phyloP scores from a whole-genome alignment of 176 grass and related monocot genomes.

The Stipa capillata region DNA sequence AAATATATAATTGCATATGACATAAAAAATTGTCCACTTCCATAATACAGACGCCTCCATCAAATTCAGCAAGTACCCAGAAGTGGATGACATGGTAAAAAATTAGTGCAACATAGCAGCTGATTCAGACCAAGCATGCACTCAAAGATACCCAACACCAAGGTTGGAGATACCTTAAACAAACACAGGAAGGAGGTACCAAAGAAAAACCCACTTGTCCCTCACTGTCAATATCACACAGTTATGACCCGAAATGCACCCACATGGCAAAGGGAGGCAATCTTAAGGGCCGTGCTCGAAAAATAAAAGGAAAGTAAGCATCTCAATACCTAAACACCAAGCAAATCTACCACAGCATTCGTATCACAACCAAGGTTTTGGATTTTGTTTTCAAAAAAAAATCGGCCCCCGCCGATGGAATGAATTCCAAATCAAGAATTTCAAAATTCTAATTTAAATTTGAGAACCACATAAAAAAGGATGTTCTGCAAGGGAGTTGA shows the following conservation, averaged over 20 bases:
- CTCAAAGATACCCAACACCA: not conserved
- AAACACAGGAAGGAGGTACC: constrained; percentile 26
- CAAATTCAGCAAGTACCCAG: not conserved
- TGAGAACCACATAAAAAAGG: too few relatives aligned
- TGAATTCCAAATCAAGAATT: too few relatives aligned
- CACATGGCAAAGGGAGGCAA: constrained; percentile 57
- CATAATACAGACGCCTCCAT: not conserved
- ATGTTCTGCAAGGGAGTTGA: too few relatives aligned
- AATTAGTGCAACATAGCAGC: constrained; percentile 11
- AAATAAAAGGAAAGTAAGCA: not conserved
- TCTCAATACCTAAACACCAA: not conserved
- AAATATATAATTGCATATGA: not conserved
- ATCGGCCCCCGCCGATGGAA: too few relatives aligned
- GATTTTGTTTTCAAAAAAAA: too few relatives aligned
- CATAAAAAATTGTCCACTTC: constrained; percentile 9
- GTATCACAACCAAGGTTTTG: too few relatives aligned
- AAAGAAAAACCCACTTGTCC: constrained; percentile 61
- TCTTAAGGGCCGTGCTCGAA: constrained; percentile 67
- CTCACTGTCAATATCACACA: constrained; percentile 45
- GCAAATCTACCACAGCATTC: too few relatives aligned
- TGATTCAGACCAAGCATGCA: not conserved
- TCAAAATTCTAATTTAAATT: too few relatives aligned
- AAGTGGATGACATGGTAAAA: not conserved
- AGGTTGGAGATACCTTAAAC: not conserved
- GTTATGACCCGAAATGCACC: constrained; percentile 87